phyloP scores from a whole-genome alignment of 2,329 filamentous ascomycete genomes.

The Verticillium dahliae region DNA sequence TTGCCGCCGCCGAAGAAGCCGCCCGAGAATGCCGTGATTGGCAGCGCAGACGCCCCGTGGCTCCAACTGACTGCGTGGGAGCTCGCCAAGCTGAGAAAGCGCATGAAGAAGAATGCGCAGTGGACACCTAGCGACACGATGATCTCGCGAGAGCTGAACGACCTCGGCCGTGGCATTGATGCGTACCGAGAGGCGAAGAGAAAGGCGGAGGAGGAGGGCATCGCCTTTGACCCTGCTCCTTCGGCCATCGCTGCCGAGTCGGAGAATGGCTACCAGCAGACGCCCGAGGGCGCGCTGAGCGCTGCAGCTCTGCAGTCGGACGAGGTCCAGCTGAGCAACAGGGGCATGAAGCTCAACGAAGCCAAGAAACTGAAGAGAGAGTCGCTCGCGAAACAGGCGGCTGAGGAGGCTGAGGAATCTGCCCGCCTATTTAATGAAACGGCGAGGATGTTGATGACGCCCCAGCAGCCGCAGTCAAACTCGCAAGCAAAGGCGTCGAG shows the following conservation, averaged over 20 bases:
- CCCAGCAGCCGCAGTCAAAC: constrained; percentile 15
- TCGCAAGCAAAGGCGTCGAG: constrained; percentile 8
- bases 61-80: constrained; percentile 59
- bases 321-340: constrained; percentile 60
- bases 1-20: constrained; percentile 41
- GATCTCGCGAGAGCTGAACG: constrained; percentile 72
- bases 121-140: constrained; percentile 83
- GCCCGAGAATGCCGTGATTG: constrained; percentile 51
- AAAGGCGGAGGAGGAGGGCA: constrained; percentile 59
- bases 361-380: constrained; percentile 69
- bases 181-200: constrained; percentile 56
- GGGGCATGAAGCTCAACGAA: constrained; percentile 73
- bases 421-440: constrained; percentile 44
- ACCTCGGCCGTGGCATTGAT: constrained; percentile 60
- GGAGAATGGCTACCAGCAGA: constrained; percentile 43
- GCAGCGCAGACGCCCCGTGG: constrained; percentile 58
- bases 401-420: constrained; percentile 55
- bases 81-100: constrained; percentile 64
- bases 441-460: constrained; percentile 37
- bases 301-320: constrained; percentile 49
- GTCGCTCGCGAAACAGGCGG: constrained; percentile 53
- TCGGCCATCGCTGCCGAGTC: constrained; percentile 37
- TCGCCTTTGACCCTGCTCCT: constrained; percentile 45
- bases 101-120: constrained; percentile 87
- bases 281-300: constrained; percentile 55